Conservation (phyloP, 805 yeast genomes). For the Sugiyamaella mastotermitis region DNA sequence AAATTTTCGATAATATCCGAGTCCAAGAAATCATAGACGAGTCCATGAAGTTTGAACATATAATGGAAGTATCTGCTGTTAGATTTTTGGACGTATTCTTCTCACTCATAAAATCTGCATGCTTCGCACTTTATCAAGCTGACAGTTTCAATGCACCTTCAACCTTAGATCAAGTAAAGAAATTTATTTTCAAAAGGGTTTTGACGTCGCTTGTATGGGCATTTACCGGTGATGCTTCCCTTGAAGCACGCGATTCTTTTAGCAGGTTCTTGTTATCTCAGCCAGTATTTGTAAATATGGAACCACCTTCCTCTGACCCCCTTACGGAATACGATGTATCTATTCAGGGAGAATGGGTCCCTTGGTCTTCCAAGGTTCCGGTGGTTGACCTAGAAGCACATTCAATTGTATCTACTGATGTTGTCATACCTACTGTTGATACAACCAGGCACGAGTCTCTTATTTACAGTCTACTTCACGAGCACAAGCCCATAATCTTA, state of each 20-base stretch:
- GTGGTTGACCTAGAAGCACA: constrained; percentile 47
- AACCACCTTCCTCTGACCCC: constrained; percentile 16
- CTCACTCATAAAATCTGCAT: constrained; percentile 35
- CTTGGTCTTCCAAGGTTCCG: constrained; percentile 38
- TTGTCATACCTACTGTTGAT: constrained; percentile 74
- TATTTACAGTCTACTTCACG: constrained; percentile 49
- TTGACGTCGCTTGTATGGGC: constrained; percentile 51
- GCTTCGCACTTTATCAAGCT: constrained; percentile 20
- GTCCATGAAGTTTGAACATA: constrained; percentile 36
- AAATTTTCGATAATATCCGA: background rate
- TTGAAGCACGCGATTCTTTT: constrained; percentile 36
- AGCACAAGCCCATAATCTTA: constrained; percentile 56
- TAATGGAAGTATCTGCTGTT: constrained; percentile 42
- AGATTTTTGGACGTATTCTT: constrained; percentile 37
- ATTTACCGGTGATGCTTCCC: constrained; percentile 51
- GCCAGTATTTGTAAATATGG: constrained; percentile 18
- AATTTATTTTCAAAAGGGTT: constrained; percentile 19
- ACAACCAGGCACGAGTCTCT: constrained; percentile 62
- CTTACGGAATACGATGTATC: constrained; percentile 41
- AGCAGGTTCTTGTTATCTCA: constrained; percentile 26
- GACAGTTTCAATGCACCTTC: constrained; percentile 7
- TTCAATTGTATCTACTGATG: constrained; percentile 52
- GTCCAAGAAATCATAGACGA: constrained; percentile 20
- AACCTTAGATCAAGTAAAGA: constrained; percentile 25
- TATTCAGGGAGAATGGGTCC: constrained; percentile 42